These are phyloP conservation scores for Chionographis japonica DNA, from an alignment of 106 monocot species.

Conservation along the genomic window DNA sequence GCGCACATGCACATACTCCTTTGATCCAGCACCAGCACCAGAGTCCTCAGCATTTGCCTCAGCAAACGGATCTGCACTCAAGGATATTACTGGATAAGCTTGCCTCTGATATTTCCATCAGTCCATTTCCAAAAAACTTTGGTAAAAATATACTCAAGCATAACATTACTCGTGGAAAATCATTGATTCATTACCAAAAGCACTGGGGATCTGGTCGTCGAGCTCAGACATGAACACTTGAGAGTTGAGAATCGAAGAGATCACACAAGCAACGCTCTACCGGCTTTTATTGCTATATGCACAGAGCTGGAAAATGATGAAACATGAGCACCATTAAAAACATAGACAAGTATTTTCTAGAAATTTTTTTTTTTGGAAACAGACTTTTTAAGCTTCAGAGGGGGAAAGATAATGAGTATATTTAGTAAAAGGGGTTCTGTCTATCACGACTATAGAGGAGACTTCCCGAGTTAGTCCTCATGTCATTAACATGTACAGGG, in stretches of 20 bases:
- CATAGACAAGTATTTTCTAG: no score
- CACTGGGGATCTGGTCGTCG: conserved; percentile 61
- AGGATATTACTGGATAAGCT: neutral
- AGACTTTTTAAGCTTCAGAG: no score
- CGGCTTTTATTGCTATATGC: no score
- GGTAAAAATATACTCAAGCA: neutral
- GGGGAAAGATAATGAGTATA: no score
- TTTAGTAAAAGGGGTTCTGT: no score
- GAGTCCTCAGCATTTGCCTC: conserved; percentile 88
- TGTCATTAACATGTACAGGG: no score
- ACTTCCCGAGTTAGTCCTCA: no score
- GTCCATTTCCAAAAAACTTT: neutral
- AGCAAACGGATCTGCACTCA: conserved; percentile 75
- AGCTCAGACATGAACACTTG: conserved; percentile 91
- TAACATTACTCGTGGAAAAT: neutral
- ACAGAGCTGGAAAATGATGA: no score
- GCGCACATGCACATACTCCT: conserved; percentile 92
- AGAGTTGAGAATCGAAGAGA: conserved; percentile 8
- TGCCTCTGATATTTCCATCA: neutral
- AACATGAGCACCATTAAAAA: no score
- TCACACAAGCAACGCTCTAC: no score
- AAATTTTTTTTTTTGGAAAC: no score
- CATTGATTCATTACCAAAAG: conserved; percentile 45
- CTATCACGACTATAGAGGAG: no score
- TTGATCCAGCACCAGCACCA: conserved; percentile 60